These are phyloP conservation scores for Monosporascus sp. DNA, from an alignment of 2,329 filamentous ascomycete species.

Conservation along the genomic window DNA sequence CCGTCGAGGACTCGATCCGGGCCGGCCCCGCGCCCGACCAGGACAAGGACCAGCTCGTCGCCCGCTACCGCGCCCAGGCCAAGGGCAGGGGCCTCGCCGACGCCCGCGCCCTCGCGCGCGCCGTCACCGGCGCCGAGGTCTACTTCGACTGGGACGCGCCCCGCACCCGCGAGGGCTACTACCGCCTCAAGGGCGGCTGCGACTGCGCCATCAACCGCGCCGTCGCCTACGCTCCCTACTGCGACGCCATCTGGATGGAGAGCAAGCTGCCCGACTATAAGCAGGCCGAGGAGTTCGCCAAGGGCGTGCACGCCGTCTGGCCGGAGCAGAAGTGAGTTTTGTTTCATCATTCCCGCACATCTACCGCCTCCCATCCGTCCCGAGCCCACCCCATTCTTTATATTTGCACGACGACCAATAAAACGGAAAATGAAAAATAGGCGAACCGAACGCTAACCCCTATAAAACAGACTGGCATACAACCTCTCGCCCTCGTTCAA, in stretches of 20 bases:
- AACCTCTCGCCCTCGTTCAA: constrained; percentile 99
- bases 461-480: constrained; percentile 70
- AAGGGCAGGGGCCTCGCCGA: constrained; percentile 85
- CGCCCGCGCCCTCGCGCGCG: constrained; percentile 72
- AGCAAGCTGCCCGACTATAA: constrained; percentile 88
- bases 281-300: constrained; percentile 89
- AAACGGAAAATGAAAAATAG: neutral
- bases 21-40: constrained; percentile 47
- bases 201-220: constrained; percentile 88
- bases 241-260: constrained; percentile 99
- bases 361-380: too few relatives aligned
- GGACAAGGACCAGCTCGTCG: constrained; percentile 64
- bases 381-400: too few relatives aligned
- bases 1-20: constrained; percentile 78
- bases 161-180: constrained; percentile 90
- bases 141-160: constrained; percentile 96
- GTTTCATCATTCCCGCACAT: neutral
- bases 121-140: constrained; percentile 72
- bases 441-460: constrained; percentile 3
- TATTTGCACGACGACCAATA: neutral
- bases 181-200: constrained; percentile 86
- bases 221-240: constrained; percentile 86
- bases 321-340: constrained; percentile 84
- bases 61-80: constrained; percentile 60
- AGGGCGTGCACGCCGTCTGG: constrained; percentile 89